Evolutionary conservation across 768 basidiomycete genomes (phyloP).

Genomic region (Boletellus ananas): DNA sequence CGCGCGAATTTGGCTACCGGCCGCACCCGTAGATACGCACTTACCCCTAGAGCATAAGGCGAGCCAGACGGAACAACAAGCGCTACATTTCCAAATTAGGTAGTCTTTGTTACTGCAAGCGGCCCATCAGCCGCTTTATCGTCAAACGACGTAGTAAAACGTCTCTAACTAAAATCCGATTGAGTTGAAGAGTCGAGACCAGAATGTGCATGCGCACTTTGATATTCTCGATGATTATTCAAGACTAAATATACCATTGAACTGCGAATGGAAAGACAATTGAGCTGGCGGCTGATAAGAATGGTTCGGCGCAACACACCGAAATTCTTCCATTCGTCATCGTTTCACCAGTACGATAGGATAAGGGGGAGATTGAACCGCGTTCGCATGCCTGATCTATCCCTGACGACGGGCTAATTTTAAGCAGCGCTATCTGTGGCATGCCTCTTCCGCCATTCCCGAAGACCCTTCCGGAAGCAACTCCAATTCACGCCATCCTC

Average conservation of each 20-base stretch:
- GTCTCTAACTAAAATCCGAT: not conserved
- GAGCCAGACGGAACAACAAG: not conserved
- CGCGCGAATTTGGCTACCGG: slow-evolving; percentile 23
- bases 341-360: not conserved
- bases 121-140: slow-evolving; percentile 5
- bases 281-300: not conserved
- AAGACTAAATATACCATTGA: slow-evolving; percentile 7
- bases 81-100: not conserved
- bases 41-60: not conserved
- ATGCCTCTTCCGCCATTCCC: slow-evolving; percentile 59
- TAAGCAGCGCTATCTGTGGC: slow-evolving; percentile 14
- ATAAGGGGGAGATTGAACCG: not conserved
- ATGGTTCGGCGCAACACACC: slow-evolving; percentile 6
- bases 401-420: slow-evolving; percentile 3
- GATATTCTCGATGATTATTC: slow-evolving; percentile 2
- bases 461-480: slow-evolving; percentile 69
- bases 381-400: not conserved
- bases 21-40: not conserved
- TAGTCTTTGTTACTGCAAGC: not conserved
- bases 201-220: not conserved
- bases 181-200: not conserved
- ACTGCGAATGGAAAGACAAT: not conserved
- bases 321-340: not conserved
- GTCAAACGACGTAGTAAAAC: slow-evolving; percentile 1
- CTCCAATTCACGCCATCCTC: slow-evolving; percentile 53